Evolutionary conservation across 1,284 basidiomycete genomes (phyloP).

Genomic region (Pseudozyma pruni): DNA sequence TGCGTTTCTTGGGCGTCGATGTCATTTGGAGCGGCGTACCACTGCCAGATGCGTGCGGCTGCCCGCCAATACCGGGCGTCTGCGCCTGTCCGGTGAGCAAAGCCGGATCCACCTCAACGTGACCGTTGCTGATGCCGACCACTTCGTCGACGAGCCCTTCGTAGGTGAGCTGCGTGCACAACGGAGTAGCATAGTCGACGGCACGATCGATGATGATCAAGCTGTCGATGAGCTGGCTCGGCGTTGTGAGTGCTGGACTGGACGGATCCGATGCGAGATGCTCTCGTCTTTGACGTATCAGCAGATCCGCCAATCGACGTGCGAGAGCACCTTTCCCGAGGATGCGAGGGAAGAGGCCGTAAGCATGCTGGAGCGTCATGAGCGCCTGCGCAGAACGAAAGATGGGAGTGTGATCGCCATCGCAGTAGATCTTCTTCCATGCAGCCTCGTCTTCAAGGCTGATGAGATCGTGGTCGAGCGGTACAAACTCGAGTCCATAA

Average conservation of each 20-base stretch:
- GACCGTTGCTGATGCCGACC: constrained; percentile 87
- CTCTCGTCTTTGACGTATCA: constrained; percentile 74
- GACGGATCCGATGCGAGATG: constrained; percentile 67
- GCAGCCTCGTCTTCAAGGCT: constrained; percentile 59
- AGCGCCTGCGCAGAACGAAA: constrained; percentile 90
- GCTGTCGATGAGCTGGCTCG: constrained; percentile 76
- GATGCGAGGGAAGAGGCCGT: constrained; percentile 89
- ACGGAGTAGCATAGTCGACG: constrained; percentile 94
- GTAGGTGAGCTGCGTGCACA: constrained; percentile 96
- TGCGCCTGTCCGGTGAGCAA: constrained; percentile 72
- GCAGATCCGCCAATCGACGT: constrained; percentile 76
- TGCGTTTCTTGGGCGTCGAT: constrained; percentile 67
- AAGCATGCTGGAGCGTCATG: constrained; percentile 83
- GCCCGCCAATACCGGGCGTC: constrained; percentile 14
- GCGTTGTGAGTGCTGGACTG: constrained; percentile 52
- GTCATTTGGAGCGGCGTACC: constrained; percentile 51
- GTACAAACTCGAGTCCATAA: constrained; percentile 92
- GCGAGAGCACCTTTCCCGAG: constrained; percentile 93
- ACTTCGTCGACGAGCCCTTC: constrained; percentile 96
- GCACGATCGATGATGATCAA: constrained; percentile 89
- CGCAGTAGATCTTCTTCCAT: constrained; percentile 71
- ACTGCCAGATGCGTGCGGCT: constrained; percentile 36
- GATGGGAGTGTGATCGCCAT: constrained; percentile 90
- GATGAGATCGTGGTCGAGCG: constrained; percentile 80
- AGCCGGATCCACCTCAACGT: constrained; percentile 87